Conservation (phyloP, 306 rosid species). For the Citrullus mucosospermus region DNA sequence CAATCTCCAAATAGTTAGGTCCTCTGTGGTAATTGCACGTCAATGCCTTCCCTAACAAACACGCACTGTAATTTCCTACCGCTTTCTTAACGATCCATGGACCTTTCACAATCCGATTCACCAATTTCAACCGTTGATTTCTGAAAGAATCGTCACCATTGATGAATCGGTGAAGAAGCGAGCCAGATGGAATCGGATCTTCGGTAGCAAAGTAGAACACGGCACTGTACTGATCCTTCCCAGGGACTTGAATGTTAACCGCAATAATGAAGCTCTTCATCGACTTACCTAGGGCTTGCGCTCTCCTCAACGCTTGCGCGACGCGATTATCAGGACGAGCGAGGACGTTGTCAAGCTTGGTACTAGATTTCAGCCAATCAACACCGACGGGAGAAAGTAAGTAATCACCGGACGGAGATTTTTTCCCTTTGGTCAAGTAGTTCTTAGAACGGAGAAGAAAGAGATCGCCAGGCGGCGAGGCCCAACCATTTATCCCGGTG, state of each 20-base stretch:
- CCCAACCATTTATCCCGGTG: slow-evolving; percentile 81
- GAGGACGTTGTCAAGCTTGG: slow-evolving; percentile 75
- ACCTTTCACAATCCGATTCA: slow-evolving; percentile 88
- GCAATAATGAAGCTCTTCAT: slow-evolving; percentile 67
- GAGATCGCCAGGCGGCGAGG: slow-evolving; percentile 76
- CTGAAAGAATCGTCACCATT: slow-evolving; percentile 64
- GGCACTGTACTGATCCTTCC: slow-evolving; percentile 80
- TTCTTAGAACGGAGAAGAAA: slow-evolving; percentile 52
- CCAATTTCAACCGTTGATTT: slow-evolving; percentile 79
- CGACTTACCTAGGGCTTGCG: slow-evolving; percentile 45
- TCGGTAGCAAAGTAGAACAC: slow-evolving; percentile 74
- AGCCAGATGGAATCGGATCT: slow-evolving; percentile 51
- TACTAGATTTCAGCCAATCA: slow-evolving; percentile 74
- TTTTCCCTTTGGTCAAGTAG: slow-evolving; percentile 42
- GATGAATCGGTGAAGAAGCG: slow-evolving; percentile 57
- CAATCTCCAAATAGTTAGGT: slow-evolving; percentile 58
- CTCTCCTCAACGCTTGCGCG: slow-evolving; percentile 29
- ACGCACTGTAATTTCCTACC: slow-evolving; percentile 77
- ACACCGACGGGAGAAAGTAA: slow-evolving; percentile 61
- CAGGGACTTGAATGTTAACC: slow-evolving; percentile 77
- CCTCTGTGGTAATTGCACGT: slow-evolving; percentile 81
- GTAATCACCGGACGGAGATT: slow-evolving; percentile 61
- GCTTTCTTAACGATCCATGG: slow-evolving; percentile 89
- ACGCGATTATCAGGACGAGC: slow-evolving; percentile 66
- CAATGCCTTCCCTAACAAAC: slow-evolving; percentile 71